Evolutionary conservation across 2,329 filamentous ascomycete species (phyloP).

Genomic region (Aspergillus terreus): DNA sequence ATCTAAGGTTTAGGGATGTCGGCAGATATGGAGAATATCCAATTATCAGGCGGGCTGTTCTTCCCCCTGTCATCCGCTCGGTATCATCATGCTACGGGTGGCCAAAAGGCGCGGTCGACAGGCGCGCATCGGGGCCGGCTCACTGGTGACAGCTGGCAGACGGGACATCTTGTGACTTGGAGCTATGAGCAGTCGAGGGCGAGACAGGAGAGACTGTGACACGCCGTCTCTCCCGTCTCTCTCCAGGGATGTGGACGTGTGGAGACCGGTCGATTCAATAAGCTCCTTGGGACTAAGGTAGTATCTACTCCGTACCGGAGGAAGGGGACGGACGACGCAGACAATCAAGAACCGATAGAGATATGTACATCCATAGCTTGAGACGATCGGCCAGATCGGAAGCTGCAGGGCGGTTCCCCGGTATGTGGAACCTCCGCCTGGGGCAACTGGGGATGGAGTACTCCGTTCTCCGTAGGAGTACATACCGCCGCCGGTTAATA

Average conservation of each 20-base stretch:
- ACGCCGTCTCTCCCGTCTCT: background rate
- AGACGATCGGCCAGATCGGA: slow-evolving; percentile 23
- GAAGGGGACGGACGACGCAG: background rate
- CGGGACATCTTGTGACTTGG: slow-evolving; percentile 16
- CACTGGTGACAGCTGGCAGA: slow-evolving; percentile 18
- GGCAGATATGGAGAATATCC: too few relatives aligned
- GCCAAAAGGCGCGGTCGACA: background rate
- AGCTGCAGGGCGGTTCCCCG: slow-evolving; percentile 24
- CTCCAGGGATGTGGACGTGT: background rate
- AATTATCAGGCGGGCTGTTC: background rate
- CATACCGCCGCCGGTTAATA: slow-evolving; percentile 25
- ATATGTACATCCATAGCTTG: slow-evolving; percentile 9
- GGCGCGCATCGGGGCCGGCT: background rate
- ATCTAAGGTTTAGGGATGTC: too few relatives aligned
- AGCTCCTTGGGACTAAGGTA: too few relatives aligned
- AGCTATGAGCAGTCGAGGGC: slow-evolving; percentile 3
- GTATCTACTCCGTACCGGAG: background rate
- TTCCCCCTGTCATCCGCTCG: too few relatives aligned
- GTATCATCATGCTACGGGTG: too few relatives aligned
- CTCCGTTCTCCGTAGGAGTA: slow-evolving; percentile 1
- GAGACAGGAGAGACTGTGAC: slow-evolving; percentile 5
- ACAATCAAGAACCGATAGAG: slow-evolving; percentile 8
- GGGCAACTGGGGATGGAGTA: slow-evolving; percentile 14
- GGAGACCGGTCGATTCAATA: too few relatives aligned
- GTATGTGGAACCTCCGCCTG: slow-evolving; percentile 21